Evolutionary conservation across 208 protist species (phyloP).

Genomic region (Leishmania martiniquensis): DNA sequence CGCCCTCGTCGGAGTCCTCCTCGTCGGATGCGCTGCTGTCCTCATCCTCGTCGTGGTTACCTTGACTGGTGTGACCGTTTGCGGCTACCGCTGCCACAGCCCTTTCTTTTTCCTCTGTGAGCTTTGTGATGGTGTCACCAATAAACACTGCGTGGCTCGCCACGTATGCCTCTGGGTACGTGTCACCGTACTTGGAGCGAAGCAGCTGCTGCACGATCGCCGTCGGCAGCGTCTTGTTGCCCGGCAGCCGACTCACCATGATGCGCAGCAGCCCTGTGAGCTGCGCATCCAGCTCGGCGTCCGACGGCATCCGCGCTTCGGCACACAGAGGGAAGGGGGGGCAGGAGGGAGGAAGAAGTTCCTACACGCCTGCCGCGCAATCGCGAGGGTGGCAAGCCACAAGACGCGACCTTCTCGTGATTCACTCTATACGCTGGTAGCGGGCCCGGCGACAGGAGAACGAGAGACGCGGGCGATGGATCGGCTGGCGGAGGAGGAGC

Average conservation of each 20-base stretch:
- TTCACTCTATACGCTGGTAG: not conserved
- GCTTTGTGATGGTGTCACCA: constrained; percentile 38
- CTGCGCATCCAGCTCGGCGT: constrained; percentile 61
- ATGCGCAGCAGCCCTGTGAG: constrained; percentile 62
- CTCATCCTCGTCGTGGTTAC: constrained; percentile 19
- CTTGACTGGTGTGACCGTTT: constrained; percentile 6
- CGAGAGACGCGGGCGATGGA: not conserved
- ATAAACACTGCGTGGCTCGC: constrained; percentile 54
- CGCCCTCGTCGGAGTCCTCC: constrained; percentile 21
- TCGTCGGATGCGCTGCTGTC: constrained; percentile 9
- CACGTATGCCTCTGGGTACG: constrained; percentile 68
- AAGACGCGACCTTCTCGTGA: not conserved
- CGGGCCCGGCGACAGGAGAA: not conserved
- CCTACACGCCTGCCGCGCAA: not conserved
- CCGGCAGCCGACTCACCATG: constrained; percentile 71
- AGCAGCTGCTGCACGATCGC: constrained; percentile 77
- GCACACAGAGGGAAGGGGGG: too few relatives aligned
- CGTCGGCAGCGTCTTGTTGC: constrained; percentile 72
- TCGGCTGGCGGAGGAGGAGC: not conserved
- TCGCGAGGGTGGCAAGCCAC: not conserved
- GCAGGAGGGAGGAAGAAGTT: not conserved
- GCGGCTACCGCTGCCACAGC: constrained; percentile 5
- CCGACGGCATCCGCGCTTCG: constrained; percentile 12
- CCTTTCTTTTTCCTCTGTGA: constrained; percentile 33
- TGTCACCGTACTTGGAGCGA: constrained; percentile 53